Conservation (phyloP, 2,329 filamentous ascomycete genomes). For the Madurella mycetomatis region DNA sequence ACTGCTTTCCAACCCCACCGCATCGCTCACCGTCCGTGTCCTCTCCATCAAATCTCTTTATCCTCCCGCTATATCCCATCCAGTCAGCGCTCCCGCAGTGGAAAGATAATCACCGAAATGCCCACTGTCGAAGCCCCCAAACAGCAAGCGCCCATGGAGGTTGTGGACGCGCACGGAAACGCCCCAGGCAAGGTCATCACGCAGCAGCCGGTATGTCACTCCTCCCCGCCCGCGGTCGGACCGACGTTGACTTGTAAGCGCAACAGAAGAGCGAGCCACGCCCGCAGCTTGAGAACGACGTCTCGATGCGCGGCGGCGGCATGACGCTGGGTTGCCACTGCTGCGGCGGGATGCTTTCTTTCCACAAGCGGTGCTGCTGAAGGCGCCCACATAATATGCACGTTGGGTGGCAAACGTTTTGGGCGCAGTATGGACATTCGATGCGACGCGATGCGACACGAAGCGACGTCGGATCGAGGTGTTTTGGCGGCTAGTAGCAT, state of each 20-base stretch:
- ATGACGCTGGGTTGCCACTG: slow-evolving; percentile 23
- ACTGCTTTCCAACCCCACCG: too few relatives aligned
- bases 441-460: too few relatives aligned
- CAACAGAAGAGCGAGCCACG: slow-evolving; percentile 16
- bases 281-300: slow-evolving; percentile 13
- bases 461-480: too few relatives aligned
- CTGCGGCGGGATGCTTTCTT: slow-evolving; percentile 21
- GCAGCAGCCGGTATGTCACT: slow-evolving; percentile 18
- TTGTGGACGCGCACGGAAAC: slow-evolving; percentile 1
- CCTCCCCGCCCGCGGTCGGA: neutral
- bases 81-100: too few relatives aligned
- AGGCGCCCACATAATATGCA: slow-evolving; percentile 2
- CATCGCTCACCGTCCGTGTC: too few relatives aligned
- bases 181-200: slow-evolving; percentile 9
- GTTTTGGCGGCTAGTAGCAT: too few relatives aligned
- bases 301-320: slow-evolving; percentile 22
- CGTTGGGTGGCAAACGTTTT: neutral
- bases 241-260: neutral
- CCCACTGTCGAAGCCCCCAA: slow-evolving; percentile 17
- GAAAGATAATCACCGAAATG: slow-evolving; percentile 7
- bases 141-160: slow-evolving; percentile 24
- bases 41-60: neutral
- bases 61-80: neutral
- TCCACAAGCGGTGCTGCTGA: slow-evolving; percentile 22
- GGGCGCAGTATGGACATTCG: too few relatives aligned